These are phyloP conservation scores for Sugiyamaella chiloensis DNA, from an alignment of 805 yeast species.

Conservation along the genomic window DNA sequence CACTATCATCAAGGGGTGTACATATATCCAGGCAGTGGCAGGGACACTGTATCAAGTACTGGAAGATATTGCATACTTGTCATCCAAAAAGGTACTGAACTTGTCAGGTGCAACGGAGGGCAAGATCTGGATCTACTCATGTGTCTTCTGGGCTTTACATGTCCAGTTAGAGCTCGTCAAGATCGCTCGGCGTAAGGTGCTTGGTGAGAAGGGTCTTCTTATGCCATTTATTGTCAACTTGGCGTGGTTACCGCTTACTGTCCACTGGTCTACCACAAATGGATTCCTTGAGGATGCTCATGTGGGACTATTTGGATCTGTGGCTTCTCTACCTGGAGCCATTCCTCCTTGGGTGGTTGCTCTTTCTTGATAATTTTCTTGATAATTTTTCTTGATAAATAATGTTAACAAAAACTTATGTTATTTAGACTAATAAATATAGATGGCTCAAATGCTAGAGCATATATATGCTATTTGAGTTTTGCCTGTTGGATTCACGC, in stretches of 20 bases:
- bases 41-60: constrained; percentile 38
- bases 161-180: constrained; percentile 36
- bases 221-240: constrained; percentile 33
- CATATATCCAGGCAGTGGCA: constrained; percentile 36
- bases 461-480: constrained; percentile 6
- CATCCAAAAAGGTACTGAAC: constrained; percentile 35
- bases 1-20: constrained; percentile 28
- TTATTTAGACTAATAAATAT: background rate
- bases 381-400: background rate
- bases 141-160: constrained; percentile 39
- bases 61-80: constrained; percentile 41
- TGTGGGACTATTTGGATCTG: constrained; percentile 40
- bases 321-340: constrained; percentile 31
- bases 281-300: constrained; percentile 33
- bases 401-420: background rate
- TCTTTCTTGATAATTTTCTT: background rate
- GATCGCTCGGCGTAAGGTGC: constrained; percentile 17
- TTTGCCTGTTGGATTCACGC: background rate
- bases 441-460: background rate
- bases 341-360: constrained; percentile 20
- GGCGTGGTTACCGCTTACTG: constrained; percentile 41
- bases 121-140: constrained; percentile 36
- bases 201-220: constrained; percentile 19
- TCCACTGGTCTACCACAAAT: constrained; percentile 40
- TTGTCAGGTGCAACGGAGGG: constrained; percentile 28